Evolutionary conservation across 768 basidiomycete genomes (phyloP), one percentile per base, ranked within the genome.

Genomic region (Lactarius trivialis): DNA sequence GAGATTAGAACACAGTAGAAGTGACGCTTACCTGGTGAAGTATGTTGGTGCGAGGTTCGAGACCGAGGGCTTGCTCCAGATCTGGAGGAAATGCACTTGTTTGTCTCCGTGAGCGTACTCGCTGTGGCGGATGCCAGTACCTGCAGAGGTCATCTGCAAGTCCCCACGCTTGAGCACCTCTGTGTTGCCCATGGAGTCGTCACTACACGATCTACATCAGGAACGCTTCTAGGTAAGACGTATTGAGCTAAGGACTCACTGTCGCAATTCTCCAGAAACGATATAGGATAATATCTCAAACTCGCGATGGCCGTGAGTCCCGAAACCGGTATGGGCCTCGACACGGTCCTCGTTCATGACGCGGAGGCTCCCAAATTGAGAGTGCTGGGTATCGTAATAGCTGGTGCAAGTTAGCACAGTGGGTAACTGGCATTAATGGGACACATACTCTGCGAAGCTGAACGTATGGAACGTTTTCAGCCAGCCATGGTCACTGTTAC

Each of bases 311-410:
- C 82, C 79, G 73, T 93, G 91, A 0, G 85, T 88, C 3, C 91
- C 93, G 67, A 98, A 98, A 0, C 96, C 96, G 15, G 83, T 86
- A 19, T 74, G 70, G 7, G 91, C 76, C 3, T 79, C 81, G 45
- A 95, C 91, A 33, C 92, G 85, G 68, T 93, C 92, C 73, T 97
- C 94, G 75, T 97, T 97, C 73, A 97, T 85, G 43, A 98, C 91
- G 9, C 94, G 83, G 1, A 98, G 81, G 17, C 82, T 69, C 2
- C 94, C 91, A 67, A 83, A 95, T 15, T 39, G 54, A 32, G n/a
- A 50, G 12, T 62, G 61, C 39, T 11, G 19, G 7, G 49, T 49
- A 15, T 57, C 56, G 19, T 21, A 15, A 28, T 62, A 62, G 28
- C 61, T 62, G 15, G 43, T 32, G 26, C 17, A 43, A 11, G 17